Percentiles rank a stretch among this genome's conserved stretches.
Evolutionary conservation across 805 yeast genomes (phyloP).

Genomic region (Candida incommunis): DNA sequence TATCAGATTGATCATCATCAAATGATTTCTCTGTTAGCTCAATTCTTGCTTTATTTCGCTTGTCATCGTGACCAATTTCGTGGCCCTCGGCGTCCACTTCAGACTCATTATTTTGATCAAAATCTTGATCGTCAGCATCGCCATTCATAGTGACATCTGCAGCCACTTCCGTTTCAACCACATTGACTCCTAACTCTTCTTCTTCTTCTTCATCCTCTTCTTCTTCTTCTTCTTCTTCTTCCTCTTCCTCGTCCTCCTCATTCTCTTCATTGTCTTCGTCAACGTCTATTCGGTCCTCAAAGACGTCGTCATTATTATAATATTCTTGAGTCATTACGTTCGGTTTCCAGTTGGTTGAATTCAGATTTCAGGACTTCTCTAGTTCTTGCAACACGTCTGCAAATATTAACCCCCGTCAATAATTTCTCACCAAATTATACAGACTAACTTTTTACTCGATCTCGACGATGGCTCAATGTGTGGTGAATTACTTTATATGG

Average conservation of each 20-base stretch:
- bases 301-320: conserved; percentile 9
- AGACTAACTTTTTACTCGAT: no score
- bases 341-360: no score
- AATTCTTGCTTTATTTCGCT: conserved; percentile 18
- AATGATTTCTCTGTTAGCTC: conserved; percentile 18
- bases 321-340: conserved; percentile 13
- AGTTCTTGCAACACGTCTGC: no score
- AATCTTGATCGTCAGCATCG: conserved; percentile 12
- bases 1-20: conserved; percentile 16
- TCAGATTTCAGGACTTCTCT: no score
- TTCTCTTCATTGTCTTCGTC: conserved; percentile 30
- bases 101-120: no score
- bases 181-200: conserved; percentile 9
- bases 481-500: no score
- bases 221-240: conserved; percentile 6
- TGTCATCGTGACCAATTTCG: conserved; percentile 14
- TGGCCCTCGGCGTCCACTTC: conserved; percentile 17
- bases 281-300: conserved; percentile 26
- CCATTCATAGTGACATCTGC: not conserved
- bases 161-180: conserved; percentile 6
- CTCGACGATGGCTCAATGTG: no score
- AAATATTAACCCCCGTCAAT: no score
- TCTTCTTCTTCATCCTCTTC: not conserved
- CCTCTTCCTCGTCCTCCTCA: conserved; percentile 14
- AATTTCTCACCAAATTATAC: no score